These are phyloP conservation scores for Populus pruinosa DNA, from an alignment of 345 rosid species.

Conservation along the genomic window DNA sequence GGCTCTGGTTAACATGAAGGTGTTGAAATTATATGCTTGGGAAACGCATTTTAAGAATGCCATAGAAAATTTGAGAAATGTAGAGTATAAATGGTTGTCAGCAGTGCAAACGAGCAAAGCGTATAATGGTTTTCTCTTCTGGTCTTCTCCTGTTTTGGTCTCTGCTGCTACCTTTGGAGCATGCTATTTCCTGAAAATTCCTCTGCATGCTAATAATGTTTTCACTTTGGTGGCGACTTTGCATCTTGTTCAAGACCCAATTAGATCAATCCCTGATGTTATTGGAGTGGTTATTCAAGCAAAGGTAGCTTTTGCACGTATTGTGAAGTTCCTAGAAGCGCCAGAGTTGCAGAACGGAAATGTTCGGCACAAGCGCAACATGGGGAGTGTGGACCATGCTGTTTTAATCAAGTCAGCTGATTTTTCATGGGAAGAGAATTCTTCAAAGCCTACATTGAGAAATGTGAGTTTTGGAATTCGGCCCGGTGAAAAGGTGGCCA, in stretches of 20 bases:
- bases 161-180: conserved; percentile 86
- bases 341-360: conserved; percentile 70
- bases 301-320: conserved; percentile 75
- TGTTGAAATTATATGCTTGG: conserved; percentile 91
- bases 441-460: conserved; percentile 54
- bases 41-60: conserved; percentile 78
- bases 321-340: conserved; percentile 75
- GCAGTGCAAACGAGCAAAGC: conserved; percentile 74
- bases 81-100: conserved; percentile 62
- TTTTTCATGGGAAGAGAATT: conserved; percentile 79
- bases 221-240: conserved; percentile 91
- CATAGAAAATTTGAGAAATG: conserved; percentile 64
- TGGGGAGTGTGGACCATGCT: conserved; percentile 27
- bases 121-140: conserved; percentile 67
- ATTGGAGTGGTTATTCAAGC: conserved; percentile 86
- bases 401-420: conserved; percentile 53
- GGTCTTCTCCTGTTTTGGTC: conserved; percentile 90
- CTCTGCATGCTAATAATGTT: conserved; percentile 77
- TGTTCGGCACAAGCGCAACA: conserved; percentile 32
- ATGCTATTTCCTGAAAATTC: conserved; percentile 70
- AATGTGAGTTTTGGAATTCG: conserved; percentile 53
- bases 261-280: conserved; percentile 78
- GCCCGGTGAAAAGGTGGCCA: conserved; percentile 71
- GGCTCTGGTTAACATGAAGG: conserved; percentile 90
- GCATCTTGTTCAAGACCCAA: conserved; percentile 86